Base-by-base conservation (phyloP, 2,329 filamentous ascomycete genomes). In the Cercospora citrullina region DNA sequence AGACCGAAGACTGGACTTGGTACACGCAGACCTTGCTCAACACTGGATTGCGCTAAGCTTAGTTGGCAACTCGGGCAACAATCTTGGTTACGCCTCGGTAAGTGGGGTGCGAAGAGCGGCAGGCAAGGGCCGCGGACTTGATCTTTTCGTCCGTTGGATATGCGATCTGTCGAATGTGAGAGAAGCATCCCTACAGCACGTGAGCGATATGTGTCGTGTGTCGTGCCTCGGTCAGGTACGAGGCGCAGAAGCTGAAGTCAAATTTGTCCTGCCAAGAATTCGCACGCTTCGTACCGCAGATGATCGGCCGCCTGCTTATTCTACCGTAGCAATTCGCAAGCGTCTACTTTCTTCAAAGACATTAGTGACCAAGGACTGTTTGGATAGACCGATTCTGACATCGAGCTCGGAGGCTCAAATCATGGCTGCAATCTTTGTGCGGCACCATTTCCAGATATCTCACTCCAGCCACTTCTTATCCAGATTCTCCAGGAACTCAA, bases 401-500 rank as follows among this genome's bases (percentile, higher is more conserved):
- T 48, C 9, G 5, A 23, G 5, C 23, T 23, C 23, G 6, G 21
- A 28, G 48, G 48, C 48, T 14, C 21, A 3, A 30, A 14, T 53
- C 14, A 5, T 26, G 30, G 23, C 14, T 26, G 14, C 48, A 53
- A 14, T 51, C 12, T 12, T 26, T 53, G 3, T 16, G 12, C 14
- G 14, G 36, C 36, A 39, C 36, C 14, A 3, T 8, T 39, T 48
- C n/a, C 1, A 21, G 4, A 48, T n/a, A n/a, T 9, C 59, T 23
- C 57, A 69, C 28, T 69, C 59, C 36, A 67, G 3, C 81, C 81
- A 83, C 65, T 72, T 74, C 68, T 75, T 72, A 70, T 83, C 75
- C 75, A 85, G 68, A 0, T 71, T 74, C 69, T 82, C 79, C 74
- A 85, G 70, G 71, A 85, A 84, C 23, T 69, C 73, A 31, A 81